These are phyloP conservation scores for Diaporthe humulicola DNA, from an alignment of 2,329 filamentous ascomycete genomes.

Conservation along the genomic window DNA sequence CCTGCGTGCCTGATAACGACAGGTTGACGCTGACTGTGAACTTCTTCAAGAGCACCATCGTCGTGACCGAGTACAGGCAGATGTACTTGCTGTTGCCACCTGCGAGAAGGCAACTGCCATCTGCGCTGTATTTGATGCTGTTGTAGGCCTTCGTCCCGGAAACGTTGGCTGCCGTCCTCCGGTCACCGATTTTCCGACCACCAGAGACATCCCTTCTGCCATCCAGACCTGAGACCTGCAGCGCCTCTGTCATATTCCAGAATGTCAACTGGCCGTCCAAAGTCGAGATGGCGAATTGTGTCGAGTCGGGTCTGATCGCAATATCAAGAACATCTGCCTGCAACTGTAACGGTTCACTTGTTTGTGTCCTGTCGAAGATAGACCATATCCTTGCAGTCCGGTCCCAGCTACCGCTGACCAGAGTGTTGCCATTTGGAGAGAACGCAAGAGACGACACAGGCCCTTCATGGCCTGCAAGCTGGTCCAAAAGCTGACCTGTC, in stretches of 20 bases:
- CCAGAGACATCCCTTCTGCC: conserved; percentile 93
- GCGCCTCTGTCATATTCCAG: conserved; percentile 90
- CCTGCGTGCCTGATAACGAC: conserved; percentile 95
- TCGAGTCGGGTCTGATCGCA: conserved; percentile 88
- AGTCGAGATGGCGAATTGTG: conserved; percentile 91
- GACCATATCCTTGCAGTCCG: conserved; percentile 96
- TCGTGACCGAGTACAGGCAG: conserved; percentile 94
- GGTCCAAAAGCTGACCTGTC: conserved; percentile 93
- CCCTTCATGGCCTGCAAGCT: conserved; percentile 91
- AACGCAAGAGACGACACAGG: conserved; percentile 92
- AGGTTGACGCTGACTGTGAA: conserved; percentile 96
- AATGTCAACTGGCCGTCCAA: conserved; percentile 95
- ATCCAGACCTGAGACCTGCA: conserved; percentile 88
- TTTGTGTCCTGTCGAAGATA: conserved; percentile 93
- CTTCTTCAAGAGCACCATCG: conserved; percentile 92
- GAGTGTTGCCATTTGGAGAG: conserved; percentile 83
- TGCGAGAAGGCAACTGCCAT: conserved; percentile 90
- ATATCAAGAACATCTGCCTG: conserved; percentile 92
- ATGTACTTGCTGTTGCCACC: conserved; percentile 99
- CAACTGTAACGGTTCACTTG: conserved; percentile 91
- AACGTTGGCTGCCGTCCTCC: conserved; percentile 90
- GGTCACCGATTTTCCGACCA: conserved; percentile 88
- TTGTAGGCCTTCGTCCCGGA: conserved; percentile 92
- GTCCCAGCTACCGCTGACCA: conserved; percentile 97
- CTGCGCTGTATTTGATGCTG: conserved; percentile 90